Evolutionary conservation across 2,329 filamentous ascomycete species (phyloP).

Genomic region (Alternaria brassicicola): DNA sequence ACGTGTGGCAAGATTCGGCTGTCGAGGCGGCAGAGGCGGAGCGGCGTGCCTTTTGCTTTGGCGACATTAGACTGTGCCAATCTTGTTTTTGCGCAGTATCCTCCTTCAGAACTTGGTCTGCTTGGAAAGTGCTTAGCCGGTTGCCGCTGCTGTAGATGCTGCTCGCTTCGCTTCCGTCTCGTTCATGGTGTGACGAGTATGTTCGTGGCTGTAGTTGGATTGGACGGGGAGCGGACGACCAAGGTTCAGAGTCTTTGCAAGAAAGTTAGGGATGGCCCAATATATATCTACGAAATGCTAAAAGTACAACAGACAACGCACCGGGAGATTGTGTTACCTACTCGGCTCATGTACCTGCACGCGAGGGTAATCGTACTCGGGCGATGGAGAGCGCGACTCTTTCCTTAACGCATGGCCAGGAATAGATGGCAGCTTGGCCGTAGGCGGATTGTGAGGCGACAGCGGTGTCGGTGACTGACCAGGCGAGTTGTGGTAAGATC

Average conservation of each 20-base stretch:
- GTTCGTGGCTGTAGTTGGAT: conserved; percentile 21
- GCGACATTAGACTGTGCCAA: neutral
- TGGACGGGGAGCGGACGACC: conserved; percentile 9
- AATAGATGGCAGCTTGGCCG: conserved; percentile 33
- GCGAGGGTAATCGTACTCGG: conserved; percentile 22
- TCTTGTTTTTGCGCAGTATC: conserved; percentile 3
- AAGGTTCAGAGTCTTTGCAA: conserved; percentile 29
- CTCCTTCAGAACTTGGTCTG: conserved; percentile 25
- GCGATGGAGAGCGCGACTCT: conserved; percentile 30
- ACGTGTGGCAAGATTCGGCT: conserved; percentile 29
- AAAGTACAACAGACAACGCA: conserved; percentile 34
- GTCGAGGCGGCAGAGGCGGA: conserved; percentile 26
- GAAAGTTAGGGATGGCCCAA: conserved; percentile 35
- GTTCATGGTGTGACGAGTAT: conserved; percentile 34
- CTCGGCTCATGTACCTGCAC: conserved; percentile 34
- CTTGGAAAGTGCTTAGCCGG: conserved; percentile 27
- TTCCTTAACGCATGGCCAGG: conserved; percentile 29
- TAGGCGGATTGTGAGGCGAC: conserved; percentile 35
- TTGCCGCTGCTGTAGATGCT: conserved; percentile 42
- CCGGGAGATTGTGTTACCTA: conserved; percentile 40
- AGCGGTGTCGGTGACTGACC: conserved; percentile 31
- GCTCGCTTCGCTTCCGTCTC: conserved; percentile 41
- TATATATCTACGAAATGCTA: conserved; percentile 33
- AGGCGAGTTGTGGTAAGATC: conserved; percentile 37
- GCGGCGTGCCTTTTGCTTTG: conserved; percentile 6